Conservation (phyloP, 768 basidiomycete genomes). For the Pleurotus tuoliensis region DNA sequence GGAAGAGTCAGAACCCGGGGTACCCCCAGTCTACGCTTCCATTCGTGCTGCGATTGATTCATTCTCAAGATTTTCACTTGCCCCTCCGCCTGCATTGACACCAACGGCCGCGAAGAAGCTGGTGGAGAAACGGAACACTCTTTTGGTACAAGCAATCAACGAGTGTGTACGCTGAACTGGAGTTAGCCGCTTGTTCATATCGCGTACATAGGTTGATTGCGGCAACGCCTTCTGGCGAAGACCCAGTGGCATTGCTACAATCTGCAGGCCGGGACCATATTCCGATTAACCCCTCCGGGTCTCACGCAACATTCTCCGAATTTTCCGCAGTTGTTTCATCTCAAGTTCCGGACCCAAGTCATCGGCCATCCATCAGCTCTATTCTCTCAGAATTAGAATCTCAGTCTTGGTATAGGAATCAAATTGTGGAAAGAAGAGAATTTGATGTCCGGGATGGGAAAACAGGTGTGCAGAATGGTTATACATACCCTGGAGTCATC, state of each 20-base stretch:
- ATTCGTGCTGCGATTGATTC: background rate
- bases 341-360: conserved; percentile 34
- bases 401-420: conserved; percentile 65
- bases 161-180: conserved; percentile 42
- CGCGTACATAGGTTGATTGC: conserved; percentile 45
- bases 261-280: conserved; percentile 68
- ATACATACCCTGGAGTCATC: background rate
- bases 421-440: conserved; percentile 58
- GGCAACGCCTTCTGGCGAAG: conserved; percentile 48
- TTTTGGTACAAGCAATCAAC: conserved; percentile 61
- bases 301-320: conserved; percentile 7
- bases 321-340: conserved; percentile 14
- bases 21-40: conserved; percentile 10
- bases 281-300: conserved; percentile 53
- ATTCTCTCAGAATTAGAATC: conserved; percentile 55
- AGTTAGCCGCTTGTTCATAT: background rate
- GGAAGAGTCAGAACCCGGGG: conserved; percentile 26
- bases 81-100: conserved; percentile 37
- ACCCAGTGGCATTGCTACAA: conserved; percentile 60
- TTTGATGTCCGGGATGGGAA: conserved; percentile 49
- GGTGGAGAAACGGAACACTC: conserved; percentile 64
- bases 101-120: conserved; percentile 63
- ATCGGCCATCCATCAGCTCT: conserved; percentile 53
- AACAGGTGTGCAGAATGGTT: conserved; percentile 35
- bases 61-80: conserved; percentile 20